Evolutionary conservation across 2,329 filamentous ascomycete genomes (phyloP), one percentile per base, ranked within the genome.

Genomic region (Aureobasidium sp.): DNA sequence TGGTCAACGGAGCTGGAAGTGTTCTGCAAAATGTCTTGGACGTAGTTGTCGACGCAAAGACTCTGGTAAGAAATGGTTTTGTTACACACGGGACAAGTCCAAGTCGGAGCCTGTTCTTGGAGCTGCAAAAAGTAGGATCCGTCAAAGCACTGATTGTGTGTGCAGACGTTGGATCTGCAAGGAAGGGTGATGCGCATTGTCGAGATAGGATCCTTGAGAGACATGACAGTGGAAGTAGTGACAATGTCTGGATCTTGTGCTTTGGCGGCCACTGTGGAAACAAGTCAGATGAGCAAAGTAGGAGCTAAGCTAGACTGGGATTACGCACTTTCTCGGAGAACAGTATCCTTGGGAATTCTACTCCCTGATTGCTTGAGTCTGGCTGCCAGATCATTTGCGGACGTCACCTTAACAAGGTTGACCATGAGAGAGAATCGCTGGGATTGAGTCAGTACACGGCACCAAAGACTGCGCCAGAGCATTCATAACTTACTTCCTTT

Each of bases 101-200:
- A 98, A 16, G 93, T 94, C 0, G 93, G 93, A 0, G 89, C 91
- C 72, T 98, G 93, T 66, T 97, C 90, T 66, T 97, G 91, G 24
- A 98, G 73, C 62, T 95, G 88, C 17, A 98, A 77, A 66, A 96
- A 98, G 2, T 89, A 94, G 3, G 82, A 85, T 3, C 87, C 91
- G 67, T 98, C 93, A 61, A 97, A 98, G 66, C 93, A 98, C 65
- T 95, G 89, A 22, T 93, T 87, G 67, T 98, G 93, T 3, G 81
- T 85, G 71, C 93, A 98, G 29, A 83, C 71, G 3, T 82, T 77
- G 3, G 88, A 88, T 29, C 93, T 84, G 61, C 89, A 89, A 0
- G 93, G 93, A 14, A 87, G 76, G 7, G 79, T 77, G 30, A 98
- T 85, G 56, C 90, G 80, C 67, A 90, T 80, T 30, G 89, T 95